phyloP scores from a whole-genome alignment of 78 protist genomes.

The Planoprotostelium fungivorum region DNA sequence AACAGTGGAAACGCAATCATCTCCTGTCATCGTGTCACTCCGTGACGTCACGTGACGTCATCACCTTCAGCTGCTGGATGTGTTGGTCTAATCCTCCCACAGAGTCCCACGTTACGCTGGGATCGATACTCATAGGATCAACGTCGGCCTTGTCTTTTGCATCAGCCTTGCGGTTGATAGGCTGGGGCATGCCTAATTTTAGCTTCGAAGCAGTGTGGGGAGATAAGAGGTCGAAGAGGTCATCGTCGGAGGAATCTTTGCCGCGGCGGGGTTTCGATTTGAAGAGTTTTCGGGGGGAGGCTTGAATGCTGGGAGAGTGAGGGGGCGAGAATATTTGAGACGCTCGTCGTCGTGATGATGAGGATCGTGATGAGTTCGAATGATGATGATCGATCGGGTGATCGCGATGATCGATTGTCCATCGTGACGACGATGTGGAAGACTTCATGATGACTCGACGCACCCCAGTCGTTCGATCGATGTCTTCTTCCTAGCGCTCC shows the following conservation, averaged over 20 bases:
- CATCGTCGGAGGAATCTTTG: neutral
- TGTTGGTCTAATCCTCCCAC: constrained; percentile 44
- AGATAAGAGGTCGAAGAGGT: neutral
- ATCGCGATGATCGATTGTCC: too few relatives aligned
- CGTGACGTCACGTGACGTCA: neutral
- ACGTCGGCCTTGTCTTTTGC: neutral
- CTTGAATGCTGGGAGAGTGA: too few relatives aligned
- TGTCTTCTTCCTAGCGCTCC: neutral
- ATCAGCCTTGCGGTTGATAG: neutral
- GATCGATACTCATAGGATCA: constrained; percentile 35
- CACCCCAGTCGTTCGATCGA: too few relatives aligned
- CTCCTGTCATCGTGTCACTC: constrained; percentile 1
- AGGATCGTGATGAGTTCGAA: neutral
- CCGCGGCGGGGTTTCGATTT: neutral
- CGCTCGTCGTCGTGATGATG: neutral
- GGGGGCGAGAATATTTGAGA: too few relatives aligned
- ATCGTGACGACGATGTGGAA: too few relatives aligned
- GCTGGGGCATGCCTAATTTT: neutral
- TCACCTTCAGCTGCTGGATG: constrained; percentile 23
- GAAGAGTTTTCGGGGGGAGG: neutral
- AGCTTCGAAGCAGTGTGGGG: neutral
- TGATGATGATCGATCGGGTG: neutral
- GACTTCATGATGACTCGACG: too few relatives aligned
- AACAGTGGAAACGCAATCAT: constrained; percentile 53
- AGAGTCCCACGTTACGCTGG: constrained; percentile 5